phyloP scores from a whole-genome alignment of 805 yeast genomes.

The Candida maris region DNA sequence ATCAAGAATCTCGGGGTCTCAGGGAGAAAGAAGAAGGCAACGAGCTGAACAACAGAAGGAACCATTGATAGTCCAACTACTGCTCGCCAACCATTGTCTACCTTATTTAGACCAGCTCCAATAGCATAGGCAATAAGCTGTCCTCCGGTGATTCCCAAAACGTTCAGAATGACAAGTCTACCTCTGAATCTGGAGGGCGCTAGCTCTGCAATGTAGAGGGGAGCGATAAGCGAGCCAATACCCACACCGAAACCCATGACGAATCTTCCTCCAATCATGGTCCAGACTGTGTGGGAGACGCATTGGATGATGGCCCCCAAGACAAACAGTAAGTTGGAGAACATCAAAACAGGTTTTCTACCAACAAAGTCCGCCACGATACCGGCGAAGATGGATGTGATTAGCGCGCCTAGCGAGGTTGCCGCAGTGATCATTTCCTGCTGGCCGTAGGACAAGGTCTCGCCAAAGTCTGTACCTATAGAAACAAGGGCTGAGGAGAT shows the following conservation, averaged over 20 bases:
- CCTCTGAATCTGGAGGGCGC: constrained; percentile 94
- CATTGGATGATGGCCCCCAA: constrained; percentile 85
- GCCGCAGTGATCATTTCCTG: constrained; percentile 92
- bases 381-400: constrained; percentile 79
- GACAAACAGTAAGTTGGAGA: constrained; percentile 76
- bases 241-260: constrained; percentile 97
- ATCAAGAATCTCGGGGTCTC: constrained; percentile 93
- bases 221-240: constrained; percentile 90
- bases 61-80: constrained; percentile 86
- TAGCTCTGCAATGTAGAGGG: constrained; percentile 84
- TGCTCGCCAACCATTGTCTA: constrained; percentile 87
- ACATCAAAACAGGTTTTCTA: constrained; percentile 77
- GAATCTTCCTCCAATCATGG: constrained; percentile 88
- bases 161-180: constrained; percentile 81
- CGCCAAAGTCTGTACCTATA: constrained; percentile 71
- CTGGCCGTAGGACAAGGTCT: constrained; percentile 64
- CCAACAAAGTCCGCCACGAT: constrained; percentile 78
- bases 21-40: constrained; percentile 79
- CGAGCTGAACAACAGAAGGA: constrained; percentile 78
- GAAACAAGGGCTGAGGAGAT: constrained; percentile 90
- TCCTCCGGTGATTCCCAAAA: constrained; percentile 90
- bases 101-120: constrained; percentile 78
- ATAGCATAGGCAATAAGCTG: constrained; percentile 91
- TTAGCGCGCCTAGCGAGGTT: constrained; percentile 87
- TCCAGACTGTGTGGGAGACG: constrained; percentile 77